Conservation (phyloP, 768 basidiomycete genomes). For the Suillus alpinus region DNA sequence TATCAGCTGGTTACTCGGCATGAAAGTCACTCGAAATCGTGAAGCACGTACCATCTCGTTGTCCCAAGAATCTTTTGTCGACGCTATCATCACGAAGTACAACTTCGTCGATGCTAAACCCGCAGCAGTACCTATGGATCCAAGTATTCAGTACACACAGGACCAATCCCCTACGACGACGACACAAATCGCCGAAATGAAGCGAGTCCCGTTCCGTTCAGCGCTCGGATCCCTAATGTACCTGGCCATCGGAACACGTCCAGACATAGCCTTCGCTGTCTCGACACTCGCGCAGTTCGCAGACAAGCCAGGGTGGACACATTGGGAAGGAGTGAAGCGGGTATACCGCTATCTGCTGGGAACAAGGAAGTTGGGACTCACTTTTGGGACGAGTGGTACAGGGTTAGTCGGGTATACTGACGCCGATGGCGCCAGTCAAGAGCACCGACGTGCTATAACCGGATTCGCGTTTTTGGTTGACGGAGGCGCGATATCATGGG, state of each 20-base stretch:
- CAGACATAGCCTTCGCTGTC: conserved; percentile 30
- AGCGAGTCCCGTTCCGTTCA: conserved; percentile 14
- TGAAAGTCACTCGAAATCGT: conserved; percentile 6
- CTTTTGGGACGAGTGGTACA: background rate
- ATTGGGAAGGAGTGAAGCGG: conserved; percentile 22
- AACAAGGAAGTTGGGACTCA: background rate
- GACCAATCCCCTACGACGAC: background rate
- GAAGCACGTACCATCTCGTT: background rate
- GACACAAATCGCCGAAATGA: background rate
- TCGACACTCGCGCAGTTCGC: conserved; percentile 20
- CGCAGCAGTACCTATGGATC: conserved; percentile 8
- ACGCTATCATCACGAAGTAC: conserved; percentile 6
- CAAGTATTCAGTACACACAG: conserved; percentile 1
- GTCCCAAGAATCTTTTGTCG: conserved; percentile 3
- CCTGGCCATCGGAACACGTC: conserved; percentile 21
- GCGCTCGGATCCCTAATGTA: conserved; percentile 32
- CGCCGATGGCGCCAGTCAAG: background rate
- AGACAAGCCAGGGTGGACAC: conserved; percentile 4
- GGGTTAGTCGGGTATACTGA: background rate
- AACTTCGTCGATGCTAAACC: conserved; percentile 7
- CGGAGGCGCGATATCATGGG: background rate
- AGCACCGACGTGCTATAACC: background rate
- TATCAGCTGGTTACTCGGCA: conserved; percentile 13
- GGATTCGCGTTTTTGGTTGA: background rate
- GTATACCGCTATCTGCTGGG: conserved; percentile 13